Base-by-base conservation (phyloP, 139 green algal species). In the Chlorella vulgaris region DNA sequence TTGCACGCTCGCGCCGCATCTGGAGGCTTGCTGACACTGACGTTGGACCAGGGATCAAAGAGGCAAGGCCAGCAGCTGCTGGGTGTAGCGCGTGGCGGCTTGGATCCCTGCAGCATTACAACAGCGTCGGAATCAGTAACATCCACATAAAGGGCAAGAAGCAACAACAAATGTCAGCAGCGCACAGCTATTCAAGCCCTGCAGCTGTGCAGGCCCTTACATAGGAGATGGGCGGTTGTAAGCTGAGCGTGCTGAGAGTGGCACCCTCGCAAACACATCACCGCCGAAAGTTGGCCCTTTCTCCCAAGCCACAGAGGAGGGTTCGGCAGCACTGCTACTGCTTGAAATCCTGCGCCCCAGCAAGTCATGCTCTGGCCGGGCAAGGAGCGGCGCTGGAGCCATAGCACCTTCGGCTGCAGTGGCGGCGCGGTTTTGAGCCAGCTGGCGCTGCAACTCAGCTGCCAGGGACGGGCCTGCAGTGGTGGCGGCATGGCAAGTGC, bases 391-490 rank as follows among this genome's bases (percentile, higher is more conserved):
- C 24, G 35, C 73, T 29, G 36, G 51, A 19, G 71, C 71, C 22
- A 18, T n/a, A 0, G 58, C 18, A 43, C 18, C 53, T 6, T 62
- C 43, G 2, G 33, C 21, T 28, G 42, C 31, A 4, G 53, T 26
- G 5, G 42, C 7, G 10, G 7, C 7, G 50, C 65, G 33, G 66
- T 33, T 13, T 19, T 51, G 22, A 6, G 35, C n/a, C 65, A 76
- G 77, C 74, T 81, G 74, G 21, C 60, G 55, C 65, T 70, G 69
- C 36, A 85, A 70, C 39, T 85, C 81, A 18, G 40, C 50, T 7
- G 73, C 70, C 58, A 85, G 74, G 74, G 29, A 74, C 47, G 70
- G 51, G 42, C 80, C 80, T 82, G 76, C n/a, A 39, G 53, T 26
- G 19, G 3, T 2, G 7, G 7, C 36, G 7, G 1, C 13, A 29